phyloP scores from a whole-genome alignment of 371 early-diverging fungal genomes.

The Parasitella parasitica region DNA sequence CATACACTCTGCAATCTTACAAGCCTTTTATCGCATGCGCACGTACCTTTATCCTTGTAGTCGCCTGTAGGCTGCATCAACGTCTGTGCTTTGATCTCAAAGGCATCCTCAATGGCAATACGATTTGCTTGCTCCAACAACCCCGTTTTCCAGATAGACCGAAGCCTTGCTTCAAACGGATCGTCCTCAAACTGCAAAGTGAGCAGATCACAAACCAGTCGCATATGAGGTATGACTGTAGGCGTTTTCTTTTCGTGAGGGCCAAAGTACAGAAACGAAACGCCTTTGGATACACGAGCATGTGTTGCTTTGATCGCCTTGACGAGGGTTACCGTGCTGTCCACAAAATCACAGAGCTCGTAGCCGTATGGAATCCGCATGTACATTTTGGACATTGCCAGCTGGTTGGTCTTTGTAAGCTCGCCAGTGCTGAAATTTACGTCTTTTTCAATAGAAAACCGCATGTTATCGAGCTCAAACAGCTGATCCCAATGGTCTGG shows the following conservation, averaged over 20 bases:
- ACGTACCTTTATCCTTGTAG: neutral
- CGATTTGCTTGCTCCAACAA: slow-evolving; percentile 49
- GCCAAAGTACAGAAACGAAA: slow-evolving; percentile 8
- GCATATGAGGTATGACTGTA: neutral
- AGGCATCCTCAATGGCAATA: slow-evolving; percentile 44
- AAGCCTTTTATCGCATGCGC: neutral
- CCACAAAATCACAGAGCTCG: slow-evolving; percentile 18
- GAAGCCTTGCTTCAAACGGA: slow-evolving; percentile 48
- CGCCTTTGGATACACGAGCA: neutral
- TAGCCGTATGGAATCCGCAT: slow-evolving; percentile 22
- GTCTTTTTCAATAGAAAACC: slow-evolving; percentile 23
- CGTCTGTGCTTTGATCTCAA: slow-evolving; percentile 40
- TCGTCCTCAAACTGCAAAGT: slow-evolving; percentile 42
- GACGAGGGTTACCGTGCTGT: slow-evolving; percentile 3
- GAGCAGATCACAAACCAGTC: slow-evolving; percentile 3
- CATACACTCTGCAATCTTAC: too few relatives aligned
- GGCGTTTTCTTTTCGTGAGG: slow-evolving; percentile 10
- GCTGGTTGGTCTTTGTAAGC: neutral
- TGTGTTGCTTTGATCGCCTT: slow-evolving; percentile 30
- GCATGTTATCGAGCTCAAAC: slow-evolving; percentile 12
- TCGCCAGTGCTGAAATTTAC: slow-evolving; percentile 7
- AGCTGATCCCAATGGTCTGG: slow-evolving; percentile 7
- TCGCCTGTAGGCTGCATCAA: neutral
- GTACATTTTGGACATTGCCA: slow-evolving; percentile 4
- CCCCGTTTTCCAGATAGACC: slow-evolving; percentile 36